Conservation (phyloP, 129 eudicot species). For the Calendula officinalis region DNA sequence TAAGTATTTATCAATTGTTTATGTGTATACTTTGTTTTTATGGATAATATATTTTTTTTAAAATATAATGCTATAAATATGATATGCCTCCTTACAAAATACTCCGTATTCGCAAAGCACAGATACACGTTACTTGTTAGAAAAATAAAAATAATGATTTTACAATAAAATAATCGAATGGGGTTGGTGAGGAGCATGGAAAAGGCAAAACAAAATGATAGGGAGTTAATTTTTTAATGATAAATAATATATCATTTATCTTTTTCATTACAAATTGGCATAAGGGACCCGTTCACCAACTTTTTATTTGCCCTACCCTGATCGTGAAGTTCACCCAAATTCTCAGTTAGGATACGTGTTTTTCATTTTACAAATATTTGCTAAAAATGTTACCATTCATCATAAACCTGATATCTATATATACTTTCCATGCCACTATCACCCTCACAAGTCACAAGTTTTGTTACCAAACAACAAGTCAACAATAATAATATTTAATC, state of each 20-base stretch:
- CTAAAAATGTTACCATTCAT: neutral
- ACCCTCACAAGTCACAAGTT: too few relatives aligned
- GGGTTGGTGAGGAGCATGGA: conserved; percentile 29
- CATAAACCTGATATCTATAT: too few relatives aligned
- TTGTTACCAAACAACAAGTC: too few relatives aligned
- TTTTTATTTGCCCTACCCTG: conserved; percentile 1
- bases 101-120: too few relatives aligned
- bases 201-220: neutral
- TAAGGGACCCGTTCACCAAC: conserved; percentile 26
- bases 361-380: neutral
- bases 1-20: too few relatives aligned
- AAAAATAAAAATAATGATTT: neutral
- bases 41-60: too few relatives aligned
- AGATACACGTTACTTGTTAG: too few relatives aligned
- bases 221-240: neutral
- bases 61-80: too few relatives aligned
- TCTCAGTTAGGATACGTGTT: neutral
- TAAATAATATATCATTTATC: neutral
- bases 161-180: neutral
- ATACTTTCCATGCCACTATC: too few relatives aligned
- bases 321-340: conserved; percentile 21
- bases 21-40: too few relatives aligned
- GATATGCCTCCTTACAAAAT: too few relatives aligned
- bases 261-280: neutral
- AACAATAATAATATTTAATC: too few relatives aligned